Evolutionary conservation across 2,329 filamentous ascomycete genomes (phyloP), one percentile per base, ranked within the genome.

Genomic region (Blastomyces parvus): DNA sequence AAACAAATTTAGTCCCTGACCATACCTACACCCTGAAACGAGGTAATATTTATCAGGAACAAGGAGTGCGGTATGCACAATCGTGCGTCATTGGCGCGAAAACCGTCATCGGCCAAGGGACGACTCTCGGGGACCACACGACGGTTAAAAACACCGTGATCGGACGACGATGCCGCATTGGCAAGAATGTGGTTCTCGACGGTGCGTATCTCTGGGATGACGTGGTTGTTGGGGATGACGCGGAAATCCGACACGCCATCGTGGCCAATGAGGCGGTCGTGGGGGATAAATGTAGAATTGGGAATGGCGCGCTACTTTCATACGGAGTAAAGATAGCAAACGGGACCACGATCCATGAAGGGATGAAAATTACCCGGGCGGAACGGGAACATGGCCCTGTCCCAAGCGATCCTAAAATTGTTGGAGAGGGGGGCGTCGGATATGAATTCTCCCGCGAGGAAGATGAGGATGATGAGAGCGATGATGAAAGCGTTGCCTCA

Each of bases 181-280:
- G 94, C 7, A 87, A 85, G 68, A 90, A 94, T 67, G 92, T 94
- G 36, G 83, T 81, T 46, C 85, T 99, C 65, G 83, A 89, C 58
- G 83, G 90, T 68, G 88, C 90, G 27, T 93, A 91, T 69, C 85
- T 99, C 66, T 97, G 93, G 92, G 90, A 97, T 69, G 84, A 91
- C 69, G 86, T 86, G 0, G 83, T 83, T 5, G 85, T 99, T 68
- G 88, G 86, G 0, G 90, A 97, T 71, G 87, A 86, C 25, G 82
- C 88, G 19, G 83, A 83, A 30, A 79, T 99, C 58, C 81, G 83
- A 9, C 83, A 86, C 67, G 87, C 91, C 1, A 85, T 99, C 52
- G 79, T 99, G 62, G 94, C 89, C 4, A 86, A 87, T 69, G 84
- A 85, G 57, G 88, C 83, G 22, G 79, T 82, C 1, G 78, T 99